These are phyloP conservation scores for Mimosa pudica DNA, from an alignment of 306 rosid genomes.

Conservation along the genomic window DNA sequence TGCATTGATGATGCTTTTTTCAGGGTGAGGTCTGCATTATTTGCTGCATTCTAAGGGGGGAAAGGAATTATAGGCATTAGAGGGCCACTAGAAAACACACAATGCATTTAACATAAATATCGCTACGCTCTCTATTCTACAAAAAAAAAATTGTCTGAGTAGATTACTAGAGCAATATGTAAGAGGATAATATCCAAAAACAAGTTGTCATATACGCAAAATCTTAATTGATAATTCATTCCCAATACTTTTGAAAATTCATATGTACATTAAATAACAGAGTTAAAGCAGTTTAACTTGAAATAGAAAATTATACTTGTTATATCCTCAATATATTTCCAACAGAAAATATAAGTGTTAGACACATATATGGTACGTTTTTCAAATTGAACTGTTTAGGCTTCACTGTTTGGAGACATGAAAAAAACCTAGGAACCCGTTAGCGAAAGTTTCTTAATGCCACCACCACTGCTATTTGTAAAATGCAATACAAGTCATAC, in stretches of 20 bases:
- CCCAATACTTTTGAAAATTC: not conserved
- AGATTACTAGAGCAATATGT: not conserved
- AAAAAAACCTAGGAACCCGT: too few relatives aligned
- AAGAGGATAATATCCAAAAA: not conserved
- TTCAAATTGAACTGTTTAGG: too few relatives aligned
- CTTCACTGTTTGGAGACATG: too few relatives aligned
- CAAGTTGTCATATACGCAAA: not conserved
- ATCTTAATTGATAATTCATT: not conserved
- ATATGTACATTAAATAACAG: not conserved
- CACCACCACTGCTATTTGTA: not conserved
- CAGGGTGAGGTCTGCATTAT: conserved; percentile 49
- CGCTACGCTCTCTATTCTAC: not conserved
- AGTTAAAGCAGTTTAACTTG: not conserved
- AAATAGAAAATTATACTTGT: not conserved
- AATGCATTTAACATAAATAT: not conserved
- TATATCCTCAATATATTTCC: not conserved
- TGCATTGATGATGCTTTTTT: conserved; percentile 51
- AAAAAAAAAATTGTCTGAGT: not conserved
- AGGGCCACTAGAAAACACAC: not conserved
- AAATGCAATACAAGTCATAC: not conserved
- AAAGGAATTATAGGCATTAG: conserved; percentile 22
- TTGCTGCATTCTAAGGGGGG: conserved; percentile 58
- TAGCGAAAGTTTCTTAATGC: too few relatives aligned
- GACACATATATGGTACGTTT: too few relatives aligned
- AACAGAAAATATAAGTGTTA: not conserved